Evolutionary conservation across 164 flowering plant genomes (phyloP), one percentile per base, ranked within the genome.

Genomic region (Saururus chinensis): DNA sequence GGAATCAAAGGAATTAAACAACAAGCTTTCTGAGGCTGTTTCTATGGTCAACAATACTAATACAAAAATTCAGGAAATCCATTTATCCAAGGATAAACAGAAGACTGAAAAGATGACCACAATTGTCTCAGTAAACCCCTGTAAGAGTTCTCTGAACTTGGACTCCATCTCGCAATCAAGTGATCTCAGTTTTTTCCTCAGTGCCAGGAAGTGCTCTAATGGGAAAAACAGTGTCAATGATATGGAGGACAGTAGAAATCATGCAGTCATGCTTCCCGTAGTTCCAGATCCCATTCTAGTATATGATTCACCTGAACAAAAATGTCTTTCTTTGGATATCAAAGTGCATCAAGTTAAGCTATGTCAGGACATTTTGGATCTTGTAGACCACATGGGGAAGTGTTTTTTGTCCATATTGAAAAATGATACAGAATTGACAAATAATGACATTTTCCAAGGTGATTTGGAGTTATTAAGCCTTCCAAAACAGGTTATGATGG

Each of bases 141-240:
- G 76, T 52, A 76, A 67, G 71, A 73, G 70, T 67, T 57, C 79
- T 26, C 9, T 62, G 40, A 60, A 78, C 56, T 70, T 67, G 53
- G 81, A 82, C 37, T 75, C 87, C 53, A 75, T 71, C 78, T 69
- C 88, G 59, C 71, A 73, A 45, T 75, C 77, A 61, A 76, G 65
- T 78, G 91, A 88, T 72, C 88, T 88, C 49, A 80, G 82, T 23
- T 85, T 80, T 74, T 85, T 86, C 80, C 73, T 84, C 59, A 84
- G 81, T 76, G 81, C 88, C 55, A 70, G 35, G 64, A 77, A 82
- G 63, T 77, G 70, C 49, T 41, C 64, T 62, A 25, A 60, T 19
- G 62, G 64, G 35, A 75, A 42, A 73, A 77, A 73, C 40, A 26
- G 41, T 64, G 75, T 73, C 60, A 67, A 59, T 63, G 61, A 64